Conservation (phyloP, 1,284 basidiomycete species). For the Microbotryum scabiosae region DNA sequence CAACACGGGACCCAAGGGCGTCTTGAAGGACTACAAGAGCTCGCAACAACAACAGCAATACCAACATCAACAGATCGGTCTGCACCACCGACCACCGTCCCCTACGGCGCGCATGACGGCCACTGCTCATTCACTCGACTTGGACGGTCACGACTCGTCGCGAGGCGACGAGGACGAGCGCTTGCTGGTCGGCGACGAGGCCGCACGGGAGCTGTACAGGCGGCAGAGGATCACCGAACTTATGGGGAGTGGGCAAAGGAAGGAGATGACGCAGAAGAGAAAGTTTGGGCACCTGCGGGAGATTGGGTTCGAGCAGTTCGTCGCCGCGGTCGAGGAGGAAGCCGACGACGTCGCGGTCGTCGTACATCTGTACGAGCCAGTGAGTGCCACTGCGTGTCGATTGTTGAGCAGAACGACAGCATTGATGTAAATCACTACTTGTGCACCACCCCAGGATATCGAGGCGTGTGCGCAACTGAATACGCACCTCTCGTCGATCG, state of each 20-base stretch:
- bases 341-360: constrained; percentile 62
- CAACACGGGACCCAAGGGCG: constrained; percentile 32
- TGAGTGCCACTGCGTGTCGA: constrained; percentile 43
- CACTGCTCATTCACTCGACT: too few species aligned
- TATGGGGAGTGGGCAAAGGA: constrained; percentile 21
- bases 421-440: too few species aligned
- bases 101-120: too few species aligned
- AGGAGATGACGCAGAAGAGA: constrained; percentile 5
- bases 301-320: constrained; percentile 63
- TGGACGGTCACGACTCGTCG: background rate
- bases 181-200: constrained; percentile 11
- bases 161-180: too few species aligned
- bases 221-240: constrained; percentile 24
- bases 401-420: too few species aligned
- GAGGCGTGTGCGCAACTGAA: constrained; percentile 56
- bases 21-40: constrained; percentile 23
- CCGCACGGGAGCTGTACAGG: constrained; percentile 20
- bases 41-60: too few species aligned
- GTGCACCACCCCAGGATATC: constrained; percentile 24
- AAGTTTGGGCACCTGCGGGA: constrained; percentile 71
- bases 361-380: constrained; percentile 72
- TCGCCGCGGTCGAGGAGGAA: constrained; percentile 58
- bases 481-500: constrained; percentile 57
- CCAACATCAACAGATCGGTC: too few species aligned
- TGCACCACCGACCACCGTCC: too few species aligned